These are phyloP conservation scores for Stentor coeruleus DNA, from an alignment of 73 alveolate species.

Conservation along the genomic window DNA sequence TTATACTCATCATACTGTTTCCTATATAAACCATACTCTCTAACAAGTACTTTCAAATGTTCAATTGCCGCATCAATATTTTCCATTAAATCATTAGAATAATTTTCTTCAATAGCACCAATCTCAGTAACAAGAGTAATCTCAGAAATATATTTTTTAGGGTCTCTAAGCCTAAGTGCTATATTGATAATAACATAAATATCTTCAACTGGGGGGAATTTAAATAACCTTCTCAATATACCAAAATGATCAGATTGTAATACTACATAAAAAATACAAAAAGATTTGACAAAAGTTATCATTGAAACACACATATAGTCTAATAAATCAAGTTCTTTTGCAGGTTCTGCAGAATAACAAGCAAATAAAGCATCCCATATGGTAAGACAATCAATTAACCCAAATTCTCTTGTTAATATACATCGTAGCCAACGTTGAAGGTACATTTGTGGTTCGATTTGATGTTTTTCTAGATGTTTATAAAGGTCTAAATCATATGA, in stretches of 20 bases:
- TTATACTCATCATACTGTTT: background rate
- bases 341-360: background rate
- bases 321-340: conserved; percentile 27
- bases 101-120: background rate
- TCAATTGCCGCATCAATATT: background rate
- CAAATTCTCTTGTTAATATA: conserved; percentile 17
- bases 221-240: conserved; percentile 6
- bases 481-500: background rate
- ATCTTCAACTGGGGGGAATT: conserved; percentile 29
- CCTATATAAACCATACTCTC: background rate
- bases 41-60: background rate
- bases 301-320: conserved; percentile 62
- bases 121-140: background rate
- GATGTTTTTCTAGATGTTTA: conserved; percentile 13
- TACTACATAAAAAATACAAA: background rate
- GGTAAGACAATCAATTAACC: background rate
- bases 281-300: conserved; percentile 28
- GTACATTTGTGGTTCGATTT: conserved; percentile 25
- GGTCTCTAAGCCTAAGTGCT: background rate
- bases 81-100: background rate
- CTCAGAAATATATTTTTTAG: background rate
- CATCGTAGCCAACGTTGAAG: conserved; percentile 21
- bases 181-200: background rate
- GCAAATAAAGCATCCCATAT: conserved; percentile 29
- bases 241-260: conserved; percentile 10